phyloP scores from a whole-genome alignment of 1,284 basidiomycete genomes.

The Cryptococcus jaspeensis region DNA sequence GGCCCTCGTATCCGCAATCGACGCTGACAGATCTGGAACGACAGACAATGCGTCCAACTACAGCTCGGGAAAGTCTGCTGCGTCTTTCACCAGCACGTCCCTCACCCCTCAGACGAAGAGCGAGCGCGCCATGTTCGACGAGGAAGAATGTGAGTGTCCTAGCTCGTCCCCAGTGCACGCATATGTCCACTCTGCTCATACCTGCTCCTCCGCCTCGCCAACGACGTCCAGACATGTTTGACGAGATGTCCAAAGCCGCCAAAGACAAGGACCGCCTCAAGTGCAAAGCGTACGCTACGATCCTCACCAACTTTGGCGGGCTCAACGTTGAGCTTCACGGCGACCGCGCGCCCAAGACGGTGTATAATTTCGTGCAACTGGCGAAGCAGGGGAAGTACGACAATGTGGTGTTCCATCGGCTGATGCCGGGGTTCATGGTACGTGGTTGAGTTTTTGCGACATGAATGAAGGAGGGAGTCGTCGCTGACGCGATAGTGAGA shows the following conservation, averaged over 20 bases:
- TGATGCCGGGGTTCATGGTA: slow-evolving; percentile 97
- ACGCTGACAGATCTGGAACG: neutral
- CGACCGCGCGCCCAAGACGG: slow-evolving; percentile 85
- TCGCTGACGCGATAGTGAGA: neutral
- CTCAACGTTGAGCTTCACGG: slow-evolving; percentile 84
- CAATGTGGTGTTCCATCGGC: slow-evolving; percentile 74
- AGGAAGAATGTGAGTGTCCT: slow-evolving; percentile 62
- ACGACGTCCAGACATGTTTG: slow-evolving; percentile 68
- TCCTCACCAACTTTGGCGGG: slow-evolving; percentile 84
- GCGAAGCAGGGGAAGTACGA: slow-evolving; percentile 88
- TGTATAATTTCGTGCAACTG: slow-evolving; percentile 95
- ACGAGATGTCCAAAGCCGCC: slow-evolving; percentile 74
- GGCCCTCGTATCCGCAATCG: no score
- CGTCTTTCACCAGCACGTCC: slow-evolving; percentile 89
- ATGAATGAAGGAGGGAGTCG: no score
- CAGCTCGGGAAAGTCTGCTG: slow-evolving; percentile 85
- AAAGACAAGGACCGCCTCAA: slow-evolving; percentile 91
- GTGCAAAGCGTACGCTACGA: slow-evolving; percentile 82
- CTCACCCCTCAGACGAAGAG: slow-evolving; percentile 74
- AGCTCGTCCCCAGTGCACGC: no score
- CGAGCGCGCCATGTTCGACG: slow-evolving; percentile 84
- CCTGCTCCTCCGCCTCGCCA: neutral
- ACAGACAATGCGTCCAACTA: slow-evolving; percentile 88
- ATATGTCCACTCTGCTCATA: no score
- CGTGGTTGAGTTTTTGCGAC: no score